Conservation (phyloP, 306 rosid species). For the Bauhinia variegata region DNA sequence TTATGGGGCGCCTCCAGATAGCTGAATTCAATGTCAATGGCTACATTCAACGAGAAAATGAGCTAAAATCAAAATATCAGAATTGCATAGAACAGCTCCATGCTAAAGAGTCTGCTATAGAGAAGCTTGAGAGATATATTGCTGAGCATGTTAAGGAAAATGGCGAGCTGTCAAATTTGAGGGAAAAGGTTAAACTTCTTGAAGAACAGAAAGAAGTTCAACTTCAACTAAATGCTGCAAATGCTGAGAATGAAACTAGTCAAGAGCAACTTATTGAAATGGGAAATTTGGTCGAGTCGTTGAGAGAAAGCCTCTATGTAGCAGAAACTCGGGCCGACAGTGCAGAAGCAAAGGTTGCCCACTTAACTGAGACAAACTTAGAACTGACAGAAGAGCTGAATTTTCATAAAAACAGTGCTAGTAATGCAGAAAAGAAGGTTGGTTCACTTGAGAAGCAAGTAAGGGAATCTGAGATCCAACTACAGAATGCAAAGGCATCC, state of each 20-base stretch:
- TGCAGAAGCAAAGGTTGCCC: conserved; percentile 78
- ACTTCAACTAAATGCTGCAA: conserved; percentile 47
- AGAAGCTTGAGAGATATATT: conserved; percentile 47
- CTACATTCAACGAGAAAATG: conserved; percentile 65
- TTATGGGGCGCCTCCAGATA: conserved; percentile 70
- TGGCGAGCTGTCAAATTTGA: conserved; percentile 56
- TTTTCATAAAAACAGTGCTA: conserved; percentile 77
- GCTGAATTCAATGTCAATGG: conserved; percentile 66
- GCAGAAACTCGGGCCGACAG: conserved; percentile 74
- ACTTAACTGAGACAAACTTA: conserved; percentile 72
- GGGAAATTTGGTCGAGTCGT: conserved; percentile 59
- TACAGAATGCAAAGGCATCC: conserved; percentile 78
- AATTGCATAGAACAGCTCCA: conserved; percentile 53
- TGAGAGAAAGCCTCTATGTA: conserved; percentile 59
- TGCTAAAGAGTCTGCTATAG: conserved; percentile 57
- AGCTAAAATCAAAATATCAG: conserved; percentile 54
- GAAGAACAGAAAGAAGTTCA: conserved; percentile 55
- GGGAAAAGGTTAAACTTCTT: conserved; percentile 60
- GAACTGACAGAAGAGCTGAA: conserved; percentile 88
- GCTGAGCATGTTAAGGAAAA: conserved; percentile 48
- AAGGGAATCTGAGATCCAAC: conserved; percentile 78
- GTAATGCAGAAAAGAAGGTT: conserved; percentile 71
- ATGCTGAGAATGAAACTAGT: conserved; percentile 46
- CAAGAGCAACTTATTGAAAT: conserved; percentile 65
- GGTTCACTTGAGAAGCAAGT: conserved; percentile 85